Base-by-base conservation (phyloP, 2,329 filamentous ascomycete species). In the Trichoderma sp. region DNA sequence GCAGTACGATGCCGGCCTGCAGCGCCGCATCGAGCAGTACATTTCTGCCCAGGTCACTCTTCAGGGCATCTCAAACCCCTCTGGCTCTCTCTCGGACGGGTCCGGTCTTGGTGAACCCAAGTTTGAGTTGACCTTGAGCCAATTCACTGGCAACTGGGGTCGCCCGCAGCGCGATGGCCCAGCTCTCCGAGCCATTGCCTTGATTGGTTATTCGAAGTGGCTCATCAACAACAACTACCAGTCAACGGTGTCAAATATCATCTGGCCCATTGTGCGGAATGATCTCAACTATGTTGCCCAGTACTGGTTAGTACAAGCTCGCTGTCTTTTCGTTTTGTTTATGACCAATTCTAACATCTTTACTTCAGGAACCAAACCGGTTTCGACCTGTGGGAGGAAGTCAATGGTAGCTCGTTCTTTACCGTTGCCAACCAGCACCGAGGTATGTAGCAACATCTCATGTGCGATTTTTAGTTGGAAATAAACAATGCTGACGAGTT, bases 381-480 rank as follows among this genome's bases (percentile, higher is more conserved):
- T 6, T 96, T 90, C 77, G 93, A 97, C 79, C 86, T 97, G 3
- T 96, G 93, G 93, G 93, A 96, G 79, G 93, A 96, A 79, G 88
- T 95, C 15, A 83, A 85, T 28, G 92, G 92, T 53, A 90, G 88
- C 26, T 94, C 92, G 0, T 96, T 95, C 84, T 97, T 95, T 81
- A 96, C 93, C 1, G 83, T 90, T 36, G 88, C 89, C 3, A 86
- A 87, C 53, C 89, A 92, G 73, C 90, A 95, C 78, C 89, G 93
- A 75, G 86, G 90, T 76, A 78, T 86, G 73, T 80, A 28, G 2
- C 15, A 26, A n/a, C 15, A 34, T 21, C 30, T 60, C 30, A 14
- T 43, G 39, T 43, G 39, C 57, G 1, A 15, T 4, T 11, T 21
- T 28, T 24, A 14, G 21, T 12, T 2, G 5, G 36, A 68, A 15